Evolutionary conservation across 176 grass and related monocot species (phyloP).

Genomic region (Oryza meyeriana): DNA sequence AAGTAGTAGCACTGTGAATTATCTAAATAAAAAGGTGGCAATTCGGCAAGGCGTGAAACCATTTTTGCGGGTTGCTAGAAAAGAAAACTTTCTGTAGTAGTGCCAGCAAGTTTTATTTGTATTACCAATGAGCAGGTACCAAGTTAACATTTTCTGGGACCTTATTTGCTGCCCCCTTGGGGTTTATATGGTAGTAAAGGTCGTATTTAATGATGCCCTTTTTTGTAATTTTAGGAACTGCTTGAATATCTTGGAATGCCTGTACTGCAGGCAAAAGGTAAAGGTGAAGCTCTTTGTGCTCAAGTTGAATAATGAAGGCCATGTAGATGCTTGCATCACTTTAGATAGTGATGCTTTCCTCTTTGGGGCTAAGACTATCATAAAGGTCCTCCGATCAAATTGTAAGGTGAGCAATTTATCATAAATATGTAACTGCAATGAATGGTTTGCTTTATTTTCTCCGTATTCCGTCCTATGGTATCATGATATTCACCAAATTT

Average conservation of each 20-base stretch:
- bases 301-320: constrained; percentile 77
- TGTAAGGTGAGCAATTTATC: constrained; percentile 55
- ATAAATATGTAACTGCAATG: background rate
- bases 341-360: constrained; percentile 93
- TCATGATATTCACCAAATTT: background rate
- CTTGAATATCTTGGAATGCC: constrained; percentile 86
- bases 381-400: constrained; percentile 77
- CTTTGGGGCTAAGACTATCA: constrained; percentile 81
- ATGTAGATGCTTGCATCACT: constrained; percentile 93
- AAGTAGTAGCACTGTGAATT: background rate
- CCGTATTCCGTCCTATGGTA: background rate
- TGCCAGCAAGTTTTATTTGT: background rate
- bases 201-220: background rate
- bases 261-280: constrained; percentile 60
- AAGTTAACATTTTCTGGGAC: background rate
- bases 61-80: background rate
- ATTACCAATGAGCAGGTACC: background rate
- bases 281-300: constrained; percentile 91
- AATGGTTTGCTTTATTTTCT: background rate
- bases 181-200: background rate
- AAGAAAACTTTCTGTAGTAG: background rate
- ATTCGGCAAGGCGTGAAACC: background rate
- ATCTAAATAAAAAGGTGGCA: background rate
- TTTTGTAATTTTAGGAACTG: constrained; percentile 54
- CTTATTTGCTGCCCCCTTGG: background rate